These are phyloP conservation scores for Luvunga scandens DNA, from an alignment of 345 rosid species.

Conservation along the genomic window DNA sequence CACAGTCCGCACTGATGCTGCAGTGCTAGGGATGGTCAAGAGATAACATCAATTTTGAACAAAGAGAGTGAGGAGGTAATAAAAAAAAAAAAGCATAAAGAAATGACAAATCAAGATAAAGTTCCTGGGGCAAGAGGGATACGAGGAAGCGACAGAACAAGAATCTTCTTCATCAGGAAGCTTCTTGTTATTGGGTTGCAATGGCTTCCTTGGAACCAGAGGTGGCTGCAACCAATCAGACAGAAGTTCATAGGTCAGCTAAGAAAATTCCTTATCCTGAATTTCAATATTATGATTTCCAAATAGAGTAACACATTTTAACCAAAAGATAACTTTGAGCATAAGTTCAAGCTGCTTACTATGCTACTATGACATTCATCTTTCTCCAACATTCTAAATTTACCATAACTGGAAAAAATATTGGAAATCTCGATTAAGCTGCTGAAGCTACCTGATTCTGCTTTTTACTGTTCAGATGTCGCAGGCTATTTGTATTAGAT, in stretches of 20 bases:
- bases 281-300: neutral
- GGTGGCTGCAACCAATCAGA: constrained; percentile 31
- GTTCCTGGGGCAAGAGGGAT: constrained; percentile 39
- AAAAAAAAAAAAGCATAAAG: constrained; percentile 9
- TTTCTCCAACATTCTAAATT: neutral
- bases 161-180: constrained; percentile 70
- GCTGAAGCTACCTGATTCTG: constrained; percentile 41
- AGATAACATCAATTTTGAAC: constrained; percentile 12
- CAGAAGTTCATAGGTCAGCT: neutral
- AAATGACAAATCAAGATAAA: neutral
- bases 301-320: neutral
- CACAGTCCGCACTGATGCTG: constrained; percentile 47
- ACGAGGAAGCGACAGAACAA: constrained; percentile 70
- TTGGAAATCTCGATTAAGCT: neutral
- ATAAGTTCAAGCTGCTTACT: neutral
- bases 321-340: neutral
- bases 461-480: constrained; percentile 29
- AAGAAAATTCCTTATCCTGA: neutral
- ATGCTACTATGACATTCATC: neutral
- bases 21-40: constrained; percentile 48
- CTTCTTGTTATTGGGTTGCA: constrained; percentile 68
- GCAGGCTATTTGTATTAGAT: constrained; percentile 22
- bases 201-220: constrained; percentile 49
- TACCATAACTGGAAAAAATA: neutral
- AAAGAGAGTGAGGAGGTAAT: constrained; percentile 3